Conservation (phyloP, 2,329 filamentous ascomycete species). For the Colletotrichum truncatum region DNA sequence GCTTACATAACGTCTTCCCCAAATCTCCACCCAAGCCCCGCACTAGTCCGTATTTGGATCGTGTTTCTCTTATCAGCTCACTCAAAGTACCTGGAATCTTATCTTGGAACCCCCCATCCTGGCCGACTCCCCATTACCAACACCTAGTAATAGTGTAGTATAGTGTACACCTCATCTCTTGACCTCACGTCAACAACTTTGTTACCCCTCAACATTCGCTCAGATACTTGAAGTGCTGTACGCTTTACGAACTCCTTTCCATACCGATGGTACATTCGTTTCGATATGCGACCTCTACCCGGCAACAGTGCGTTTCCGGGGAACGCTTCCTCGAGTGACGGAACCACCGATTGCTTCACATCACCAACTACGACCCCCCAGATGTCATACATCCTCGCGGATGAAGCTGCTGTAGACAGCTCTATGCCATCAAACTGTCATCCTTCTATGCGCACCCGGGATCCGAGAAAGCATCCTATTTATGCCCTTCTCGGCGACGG, state of each 20-base stretch:
- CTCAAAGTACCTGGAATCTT: no score
- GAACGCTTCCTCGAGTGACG: slow-evolving; percentile 15
- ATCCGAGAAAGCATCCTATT: slow-evolving; percentile 42
- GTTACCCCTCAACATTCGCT: no score
- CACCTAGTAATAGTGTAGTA: no score
- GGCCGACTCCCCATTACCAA: no score
- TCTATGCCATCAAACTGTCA: slow-evolving; percentile 40
- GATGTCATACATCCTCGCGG: slow-evolving; percentile 62
- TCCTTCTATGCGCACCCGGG: slow-evolving; percentile 37
- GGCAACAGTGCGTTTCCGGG: slow-evolving; percentile 52
- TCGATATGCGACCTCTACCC: slow-evolving; percentile 54
- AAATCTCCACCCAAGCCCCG: no score
- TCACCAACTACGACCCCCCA: slow-evolving; percentile 45
- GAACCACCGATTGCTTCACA: slow-evolving; percentile 12
- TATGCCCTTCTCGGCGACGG: not conserved
- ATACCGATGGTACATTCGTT: slow-evolving; percentile 8
- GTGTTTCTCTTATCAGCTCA: no score
- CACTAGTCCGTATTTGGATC: no score
- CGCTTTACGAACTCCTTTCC: not conserved
- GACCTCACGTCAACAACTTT: no score
- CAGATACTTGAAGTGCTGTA: not conserved
- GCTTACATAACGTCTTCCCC: no score
- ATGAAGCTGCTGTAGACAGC: slow-evolving; percentile 58
- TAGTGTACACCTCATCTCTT: no score
- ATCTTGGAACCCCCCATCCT: no score